Percentiles rank a stretch among this genome's conserved stretches.
phyloP scores from a whole-genome alignment of 768 basidiomycete species.

The Phaeotremella skinneri region DNA sequence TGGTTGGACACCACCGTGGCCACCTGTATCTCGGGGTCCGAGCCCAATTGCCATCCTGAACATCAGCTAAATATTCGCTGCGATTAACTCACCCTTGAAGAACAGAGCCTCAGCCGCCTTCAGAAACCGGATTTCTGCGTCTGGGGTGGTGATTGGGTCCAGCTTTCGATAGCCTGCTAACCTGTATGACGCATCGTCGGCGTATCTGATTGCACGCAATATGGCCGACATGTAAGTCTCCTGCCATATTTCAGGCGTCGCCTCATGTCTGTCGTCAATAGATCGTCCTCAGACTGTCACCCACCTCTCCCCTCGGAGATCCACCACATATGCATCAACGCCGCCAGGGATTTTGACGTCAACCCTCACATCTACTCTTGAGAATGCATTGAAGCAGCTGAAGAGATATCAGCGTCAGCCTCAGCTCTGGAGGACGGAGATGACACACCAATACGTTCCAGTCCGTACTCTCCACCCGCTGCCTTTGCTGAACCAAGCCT shows the following conservation, averaged over 20 bases:
- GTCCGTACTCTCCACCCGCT: conserved; percentile 84
- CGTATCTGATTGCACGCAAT: conserved; percentile 86
- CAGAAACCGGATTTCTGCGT: conserved; percentile 85
- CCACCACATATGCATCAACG: conserved; percentile 88
- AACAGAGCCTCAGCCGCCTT: conserved; percentile 87
- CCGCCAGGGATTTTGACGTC: conserved; percentile 99
- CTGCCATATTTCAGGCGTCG: conserved; percentile 90
- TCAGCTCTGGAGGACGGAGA: conserved; percentile 3
- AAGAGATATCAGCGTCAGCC: neutral
- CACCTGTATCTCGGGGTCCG: conserved; percentile 97
- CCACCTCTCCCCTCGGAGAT: conserved; percentile 88
- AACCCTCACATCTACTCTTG: conserved; percentile 90
- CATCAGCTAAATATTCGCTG: neutral
- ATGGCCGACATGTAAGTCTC: conserved; percentile 95
- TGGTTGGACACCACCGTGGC: conserved; percentile 96
- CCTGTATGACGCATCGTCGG: conserved; percentile 87
- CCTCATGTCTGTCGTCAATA: conserved; percentile 65
- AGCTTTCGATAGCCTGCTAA: conserved; percentile 92
- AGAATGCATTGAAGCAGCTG: conserved; percentile 97
- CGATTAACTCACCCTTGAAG: conserved; percentile 63
- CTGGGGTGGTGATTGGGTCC: conserved; percentile 84
- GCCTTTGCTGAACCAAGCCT: conserved; percentile 87
- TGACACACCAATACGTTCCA: conserved; percentile 82
- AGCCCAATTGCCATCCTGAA: conserved; percentile 95
- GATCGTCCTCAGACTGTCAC: conserved; percentile 36